Conservation (phyloP, 1,284 basidiomycete genomes). For the Stygiomarasmius scandens region DNA sequence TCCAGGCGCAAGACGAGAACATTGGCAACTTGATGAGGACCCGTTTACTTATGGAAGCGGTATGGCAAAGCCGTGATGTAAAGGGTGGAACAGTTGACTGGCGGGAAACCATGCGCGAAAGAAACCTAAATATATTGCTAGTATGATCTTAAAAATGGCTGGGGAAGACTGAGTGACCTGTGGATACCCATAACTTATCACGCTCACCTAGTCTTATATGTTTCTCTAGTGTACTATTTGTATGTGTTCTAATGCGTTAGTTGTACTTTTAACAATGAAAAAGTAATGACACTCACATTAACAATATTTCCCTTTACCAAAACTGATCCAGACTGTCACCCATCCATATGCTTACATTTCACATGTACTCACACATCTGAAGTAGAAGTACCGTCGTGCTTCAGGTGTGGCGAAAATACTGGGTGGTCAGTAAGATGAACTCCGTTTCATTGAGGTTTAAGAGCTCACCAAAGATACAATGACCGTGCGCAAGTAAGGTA, state of each 20-base stretch:
- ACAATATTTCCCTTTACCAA: background rate
- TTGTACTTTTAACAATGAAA: background rate
- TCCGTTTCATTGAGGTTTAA: no score
- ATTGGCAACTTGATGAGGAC: constrained; percentile 66
- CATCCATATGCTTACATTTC: no score
- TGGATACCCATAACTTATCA: background rate
- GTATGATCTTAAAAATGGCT: constrained; percentile 36
- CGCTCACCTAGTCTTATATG: background rate
- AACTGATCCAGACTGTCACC: no score
- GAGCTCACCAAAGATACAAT: no score
- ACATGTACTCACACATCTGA: no score
- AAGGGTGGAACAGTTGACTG: constrained; percentile 56
- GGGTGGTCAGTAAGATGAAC: no score
- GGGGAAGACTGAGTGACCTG: background rate
- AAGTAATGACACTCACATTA: background rate
- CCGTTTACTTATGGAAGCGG: constrained; percentile 62
- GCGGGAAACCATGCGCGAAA: constrained; percentile 60
- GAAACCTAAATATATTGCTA: constrained; percentile 55
- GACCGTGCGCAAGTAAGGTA: no score
- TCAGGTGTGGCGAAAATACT: no score
- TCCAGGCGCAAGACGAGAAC: constrained; percentile 56
- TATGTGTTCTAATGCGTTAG: background rate
- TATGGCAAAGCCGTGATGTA: constrained; percentile 68
- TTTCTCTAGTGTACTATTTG: background rate
- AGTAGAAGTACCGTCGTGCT: no score